Evolutionary conservation across 2,329 filamentous ascomycete species (phyloP).

Genomic region (Cladosporium colombiae): DNA sequence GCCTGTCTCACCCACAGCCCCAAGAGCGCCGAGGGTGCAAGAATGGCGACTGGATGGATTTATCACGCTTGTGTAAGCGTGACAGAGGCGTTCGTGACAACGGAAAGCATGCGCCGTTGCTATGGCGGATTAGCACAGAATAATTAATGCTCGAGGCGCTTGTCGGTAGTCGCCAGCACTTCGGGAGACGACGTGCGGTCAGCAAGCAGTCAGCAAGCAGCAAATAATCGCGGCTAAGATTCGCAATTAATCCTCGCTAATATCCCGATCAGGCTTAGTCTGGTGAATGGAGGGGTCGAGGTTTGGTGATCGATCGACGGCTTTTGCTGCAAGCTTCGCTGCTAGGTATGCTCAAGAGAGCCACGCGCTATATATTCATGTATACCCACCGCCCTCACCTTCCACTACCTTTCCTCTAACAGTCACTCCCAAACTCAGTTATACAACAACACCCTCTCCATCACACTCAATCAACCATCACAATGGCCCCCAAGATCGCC

Average conservation of each 20-base stretch:
- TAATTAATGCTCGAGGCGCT: not conserved
- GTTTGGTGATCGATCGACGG: not conserved
- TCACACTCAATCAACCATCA: constrained; percentile 29
- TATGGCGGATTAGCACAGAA: constrained; percentile 9
- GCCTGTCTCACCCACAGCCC: not conserved
- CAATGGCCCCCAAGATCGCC: constrained; percentile 87
- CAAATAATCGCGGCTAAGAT: not conserved
- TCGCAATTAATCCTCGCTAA: not conserved
- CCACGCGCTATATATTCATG: not conserved
- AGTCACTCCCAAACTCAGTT: not conserved
- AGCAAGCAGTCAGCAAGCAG: constrained; percentile 10
- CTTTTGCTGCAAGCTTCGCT: not conserved
- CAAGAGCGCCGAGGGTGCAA: not conserved
- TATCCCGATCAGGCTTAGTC: not conserved
- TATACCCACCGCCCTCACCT: not conserved
- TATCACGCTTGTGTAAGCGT: constrained; percentile 18
- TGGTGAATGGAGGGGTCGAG: constrained; percentile 2
- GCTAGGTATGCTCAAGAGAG: not conserved
- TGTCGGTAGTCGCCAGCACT: not conserved
- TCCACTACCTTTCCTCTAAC: not conserved
- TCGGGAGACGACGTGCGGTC: not conserved
- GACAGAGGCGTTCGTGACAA: constrained; percentile 1
- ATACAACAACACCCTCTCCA: not conserved
- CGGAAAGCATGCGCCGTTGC: constrained; percentile 8
- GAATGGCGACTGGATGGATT: constrained; percentile 10